Base-by-base conservation (phyloP, 805 yeast genomes). In the Myxozyma geophila region DNA sequence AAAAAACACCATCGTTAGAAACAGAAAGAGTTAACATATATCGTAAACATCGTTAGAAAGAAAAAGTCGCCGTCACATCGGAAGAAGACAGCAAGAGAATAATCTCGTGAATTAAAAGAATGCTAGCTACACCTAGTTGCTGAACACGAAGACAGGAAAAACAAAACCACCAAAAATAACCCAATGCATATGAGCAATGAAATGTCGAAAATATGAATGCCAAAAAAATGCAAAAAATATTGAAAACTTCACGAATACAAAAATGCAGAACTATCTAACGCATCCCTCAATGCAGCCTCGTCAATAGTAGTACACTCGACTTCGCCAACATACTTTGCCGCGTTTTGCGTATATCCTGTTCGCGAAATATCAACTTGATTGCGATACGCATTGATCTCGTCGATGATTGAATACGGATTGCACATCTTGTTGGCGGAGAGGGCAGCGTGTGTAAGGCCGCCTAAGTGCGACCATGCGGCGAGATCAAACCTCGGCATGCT, bases 251-350 rank as follows among this genome's bases (percentile, higher is more conserved):
- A 53, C 9, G 57, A 23, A 44, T 46, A 17, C 23, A 43, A 43
- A 44, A 46, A 44, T 35, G 44, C 48, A 23, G 21, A 17, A 15
- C 58, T 44, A 5, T 36, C 40, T 10, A 63, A 28, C 15, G 67
- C 67, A n/a, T 64, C 64, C 7, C 36, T 41, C 19, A 28, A 33
- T 17, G 52, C 49, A 44, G 39, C 57, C 46, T 41, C 54, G 39
- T 9, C 58, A 33, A 28, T 33, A 13, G 33, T 10, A 39, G 47
- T 43, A 17, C 47, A 43, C 47, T 43, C 19, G 19, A 43, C 47
- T 9, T 52, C 55, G n/a, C 19, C 46, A 19, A 52, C 33, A 52
- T 52, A 52, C 35, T 52, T 37, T 12, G 35, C 44, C 23, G 55
- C 46, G 39, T 39, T 52, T 12, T 37, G 47, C 41, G 49, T 53